These are phyloP conservation scores for Seiridium unicorne DNA, from an alignment of 2,329 filamentous ascomycete species.

Conservation along the genomic window DNA sequence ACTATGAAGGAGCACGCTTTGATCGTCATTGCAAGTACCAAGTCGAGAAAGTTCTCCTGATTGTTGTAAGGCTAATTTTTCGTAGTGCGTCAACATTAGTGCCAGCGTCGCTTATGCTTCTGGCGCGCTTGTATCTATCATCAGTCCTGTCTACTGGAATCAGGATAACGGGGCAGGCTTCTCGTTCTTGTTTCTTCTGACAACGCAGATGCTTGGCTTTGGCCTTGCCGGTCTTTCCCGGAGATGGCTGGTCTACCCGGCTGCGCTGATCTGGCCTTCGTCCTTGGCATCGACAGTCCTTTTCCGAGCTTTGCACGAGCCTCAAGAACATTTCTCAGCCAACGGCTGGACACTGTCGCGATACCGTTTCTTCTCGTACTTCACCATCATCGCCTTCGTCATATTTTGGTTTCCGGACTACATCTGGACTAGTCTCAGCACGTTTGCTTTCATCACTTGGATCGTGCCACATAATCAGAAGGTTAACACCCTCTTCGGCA, in stretches of 20 bases:
- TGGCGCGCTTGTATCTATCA: constrained; percentile 27
- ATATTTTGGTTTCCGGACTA: constrained; percentile 22
- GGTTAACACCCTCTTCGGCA: constrained; percentile 17
- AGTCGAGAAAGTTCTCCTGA: background rate
- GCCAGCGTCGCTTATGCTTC: constrained; percentile 7
- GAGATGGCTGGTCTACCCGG: constrained; percentile 33
- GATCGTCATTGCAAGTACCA: constrained; percentile 5
- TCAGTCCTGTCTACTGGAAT: constrained; percentile 31
- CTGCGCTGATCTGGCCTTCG: constrained; percentile 32
- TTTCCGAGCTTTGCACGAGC: constrained; percentile 31
- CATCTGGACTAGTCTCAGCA: constrained; percentile 19
- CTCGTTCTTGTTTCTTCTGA: constrained; percentile 29
- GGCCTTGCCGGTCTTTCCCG: constrained; percentile 31
- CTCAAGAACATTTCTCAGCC: constrained; percentile 23
- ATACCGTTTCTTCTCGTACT: constrained; percentile 31
- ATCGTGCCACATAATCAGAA: constrained; percentile 16
- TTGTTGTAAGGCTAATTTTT: background rate
- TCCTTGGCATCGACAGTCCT: constrained; percentile 32
- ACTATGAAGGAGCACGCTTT: constrained; percentile 33
- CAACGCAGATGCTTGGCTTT: constrained; percentile 30
- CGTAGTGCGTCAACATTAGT: constrained; percentile 9
- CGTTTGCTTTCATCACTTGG: constrained; percentile 21
- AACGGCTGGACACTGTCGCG: constrained; percentile 33
- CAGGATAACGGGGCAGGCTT: constrained; percentile 29
- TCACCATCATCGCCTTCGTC: constrained; percentile 25